These are phyloP conservation scores for Xenosphaeropsis pyriputrescens DNA, from an alignment of 2,329 filamentous ascomycete species.

Conservation along the genomic window DNA sequence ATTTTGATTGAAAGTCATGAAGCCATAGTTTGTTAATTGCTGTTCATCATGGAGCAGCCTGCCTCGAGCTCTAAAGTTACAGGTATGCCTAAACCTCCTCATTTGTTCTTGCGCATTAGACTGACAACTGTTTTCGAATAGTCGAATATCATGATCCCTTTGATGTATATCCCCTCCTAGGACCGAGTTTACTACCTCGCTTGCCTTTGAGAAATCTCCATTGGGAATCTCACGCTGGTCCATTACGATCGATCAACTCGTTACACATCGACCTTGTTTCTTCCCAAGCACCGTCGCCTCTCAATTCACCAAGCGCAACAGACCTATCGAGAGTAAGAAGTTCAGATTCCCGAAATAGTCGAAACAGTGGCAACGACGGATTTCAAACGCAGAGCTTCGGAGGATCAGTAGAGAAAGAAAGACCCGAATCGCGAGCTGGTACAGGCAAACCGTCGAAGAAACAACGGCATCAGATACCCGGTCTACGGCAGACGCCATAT, in stretches of 20 bases:
- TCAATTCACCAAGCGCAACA: conserved; percentile 20
- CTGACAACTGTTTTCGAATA: conserved; percentile 20
- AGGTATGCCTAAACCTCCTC: conserved; percentile 26
- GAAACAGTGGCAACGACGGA: conserved; percentile 33
- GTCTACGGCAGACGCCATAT: conserved; percentile 83
- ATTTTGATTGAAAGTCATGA: no score
- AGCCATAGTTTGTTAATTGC: neutral
- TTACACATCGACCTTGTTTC: conserved; percentile 77
- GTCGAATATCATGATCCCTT: conserved; percentile 96
- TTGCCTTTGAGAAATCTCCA: conserved; percentile 84
- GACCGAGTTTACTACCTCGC: conserved; percentile 60
- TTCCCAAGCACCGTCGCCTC: conserved; percentile 28
- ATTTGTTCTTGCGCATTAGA: conserved; percentile 9
- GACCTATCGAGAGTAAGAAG: conserved; percentile 20
- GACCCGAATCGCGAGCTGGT: conserved; percentile 9
- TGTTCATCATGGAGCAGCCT: conserved; percentile 39
- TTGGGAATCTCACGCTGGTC: conserved; percentile 90
- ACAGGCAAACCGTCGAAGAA: conserved; percentile 20
- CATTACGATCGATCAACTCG: conserved; percentile 83
- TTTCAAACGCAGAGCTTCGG: conserved; percentile 42
- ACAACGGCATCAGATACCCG: conserved; percentile 87
- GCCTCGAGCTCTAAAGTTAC: conserved; percentile 60
- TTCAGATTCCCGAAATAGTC: conserved; percentile 15
- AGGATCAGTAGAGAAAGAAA: conserved; percentile 18
- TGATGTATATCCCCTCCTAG: conserved; percentile 70